Base-by-base conservation (phyloP, 257 asterid genomes). In the Dorcoceras hygrometricum region DNA sequence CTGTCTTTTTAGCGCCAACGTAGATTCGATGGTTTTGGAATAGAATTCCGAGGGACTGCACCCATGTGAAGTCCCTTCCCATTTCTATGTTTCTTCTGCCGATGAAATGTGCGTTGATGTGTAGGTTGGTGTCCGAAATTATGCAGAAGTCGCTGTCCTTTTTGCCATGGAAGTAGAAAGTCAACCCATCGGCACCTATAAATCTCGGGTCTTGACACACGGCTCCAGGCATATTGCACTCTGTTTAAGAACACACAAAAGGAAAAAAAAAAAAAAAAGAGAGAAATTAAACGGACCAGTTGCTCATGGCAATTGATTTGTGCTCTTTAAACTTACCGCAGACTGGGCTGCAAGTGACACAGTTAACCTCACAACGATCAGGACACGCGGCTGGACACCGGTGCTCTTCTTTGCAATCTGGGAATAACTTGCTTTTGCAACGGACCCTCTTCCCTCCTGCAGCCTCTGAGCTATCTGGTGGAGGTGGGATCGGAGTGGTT, bases 61-160 rank as follows among this genome's bases (percentile, higher is more conserved):
- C 89, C 98, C 98, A 91, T 23, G 94, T 91, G 58, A 89, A 91
- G 85, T 89, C 96, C 46, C 96, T 78, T 66, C 84, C 86, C 95
- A 85, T 85, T 67, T 85, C 77, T 31, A 59, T 53, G 34, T 89
- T 91, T 71, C 89, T 75, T 57, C 70, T 77, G 19, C 96, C 95
- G 8, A 89, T 89, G 81, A 87, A 89, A 69, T 87, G 98, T 4
- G 95, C 98, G 4, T 91, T 91, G 80, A 91, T 87, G 73, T 89
- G 96, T 22, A 85, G 82, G 69, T 85, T 85, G 31, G 85, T 68
- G 64, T 91, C 96, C 0, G 96, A 66, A 26, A 89, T 88, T 10
- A 91, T 57, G 81, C 96, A 91, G 77, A 91, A 87, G 65, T 85
- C 84, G 8, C 14, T 48, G 54, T 81, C 86, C 73, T 84, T 91